Evolutionary conservation across 169 alveolate species (phyloP), one percentile per base, ranked within the genome.

Genomic region (Eimeria maxima): DNA sequence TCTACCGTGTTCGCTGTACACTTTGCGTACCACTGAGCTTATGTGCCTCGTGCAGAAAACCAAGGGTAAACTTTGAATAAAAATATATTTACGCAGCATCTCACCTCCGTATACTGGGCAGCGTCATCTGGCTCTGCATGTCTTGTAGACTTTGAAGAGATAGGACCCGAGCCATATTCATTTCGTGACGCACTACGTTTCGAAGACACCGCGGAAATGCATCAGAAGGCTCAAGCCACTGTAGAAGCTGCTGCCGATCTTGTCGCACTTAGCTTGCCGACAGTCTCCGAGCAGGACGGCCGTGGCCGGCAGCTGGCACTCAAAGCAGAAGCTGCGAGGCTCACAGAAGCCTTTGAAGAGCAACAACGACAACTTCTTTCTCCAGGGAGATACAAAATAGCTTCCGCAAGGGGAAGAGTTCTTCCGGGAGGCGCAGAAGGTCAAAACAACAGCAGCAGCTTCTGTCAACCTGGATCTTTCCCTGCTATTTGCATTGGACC

Each of bases 221-320:
- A 27, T 22, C 90, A 45, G 20, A 81, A 81, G 47, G 90, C 90
- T 14, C 73, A 81, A 29, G 90, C 90, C 67, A 81, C 90, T 81
- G 90, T 81, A 50, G 69, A 81, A 53, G 90, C 90, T 4, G 90
- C 90, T 14, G 90, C 90, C 53, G 90, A 81, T 27, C 67, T 81
- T 45, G 90, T 81, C 24, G n/a, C 65, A 50, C 90, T 53, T 42
- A n/a, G 90, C 71, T 14, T 81, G 53, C 90, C 73, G 42, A 50
- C 29, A 7, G 53, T 11, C 13, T 11, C 29, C 71, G 71, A 18
- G 47, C 4, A 55, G 42, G 90, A 53, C 3, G 45, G 67, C 50
- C 71, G 13, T 47, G 53, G 18, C 67, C 42, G 90, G 45, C 71
- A 50, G 71, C 14, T 14, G 42, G 78, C 78, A 5, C 93, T 86